Conservation (phyloP, 164 flowering plant species). For the Aristolochia fimbriata region DNA sequence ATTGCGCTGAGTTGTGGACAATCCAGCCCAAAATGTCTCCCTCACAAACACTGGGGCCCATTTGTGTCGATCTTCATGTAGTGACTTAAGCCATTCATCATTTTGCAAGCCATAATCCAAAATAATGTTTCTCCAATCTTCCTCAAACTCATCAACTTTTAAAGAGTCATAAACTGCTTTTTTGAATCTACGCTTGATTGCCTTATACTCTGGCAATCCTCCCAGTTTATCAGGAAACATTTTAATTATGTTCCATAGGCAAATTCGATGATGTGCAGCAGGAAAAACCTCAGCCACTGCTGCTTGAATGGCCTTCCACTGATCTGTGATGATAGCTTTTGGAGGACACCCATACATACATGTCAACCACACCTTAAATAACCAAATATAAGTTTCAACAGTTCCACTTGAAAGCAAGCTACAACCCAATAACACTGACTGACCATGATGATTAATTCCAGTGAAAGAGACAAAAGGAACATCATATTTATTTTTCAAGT, state of each 20-base stretch:
- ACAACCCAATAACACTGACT: conserved; percentile 6
- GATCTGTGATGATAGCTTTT: conserved; percentile 9
- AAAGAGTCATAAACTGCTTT: conserved; percentile 4
- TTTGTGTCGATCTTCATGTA: neutral
- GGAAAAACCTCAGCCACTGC: conserved; percentile 10
- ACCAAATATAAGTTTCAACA: conserved; percentile 5
- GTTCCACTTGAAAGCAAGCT: conserved; percentile 5
- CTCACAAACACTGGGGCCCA: conserved; percentile 5
- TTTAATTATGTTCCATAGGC: conserved; percentile 4
- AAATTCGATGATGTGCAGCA: conserved; percentile 1
- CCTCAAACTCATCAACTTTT: conserved; percentile 7
- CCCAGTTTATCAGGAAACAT: conserved; percentile 1
- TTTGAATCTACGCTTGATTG: conserved; percentile 4
- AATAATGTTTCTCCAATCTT: conserved; percentile 5
- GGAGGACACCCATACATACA: conserved; percentile 10
- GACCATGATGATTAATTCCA: conserved; percentile 8
- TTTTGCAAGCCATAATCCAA: conserved; percentile 5
- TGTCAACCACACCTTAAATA: conserved; percentile 7
- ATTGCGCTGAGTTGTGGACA: conserved; percentile 1
- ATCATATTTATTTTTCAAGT: conserved; percentile 1
- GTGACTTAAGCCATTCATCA: conserved; percentile 5
- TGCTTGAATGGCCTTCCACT: neutral
- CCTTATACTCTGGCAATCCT: neutral
- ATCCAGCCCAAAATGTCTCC: conserved; percentile 7
- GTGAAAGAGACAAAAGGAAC: conserved; percentile 7